Conservation (phyloP, 164 flowering plant genomes). For the Magnolia officinalis region DNA sequence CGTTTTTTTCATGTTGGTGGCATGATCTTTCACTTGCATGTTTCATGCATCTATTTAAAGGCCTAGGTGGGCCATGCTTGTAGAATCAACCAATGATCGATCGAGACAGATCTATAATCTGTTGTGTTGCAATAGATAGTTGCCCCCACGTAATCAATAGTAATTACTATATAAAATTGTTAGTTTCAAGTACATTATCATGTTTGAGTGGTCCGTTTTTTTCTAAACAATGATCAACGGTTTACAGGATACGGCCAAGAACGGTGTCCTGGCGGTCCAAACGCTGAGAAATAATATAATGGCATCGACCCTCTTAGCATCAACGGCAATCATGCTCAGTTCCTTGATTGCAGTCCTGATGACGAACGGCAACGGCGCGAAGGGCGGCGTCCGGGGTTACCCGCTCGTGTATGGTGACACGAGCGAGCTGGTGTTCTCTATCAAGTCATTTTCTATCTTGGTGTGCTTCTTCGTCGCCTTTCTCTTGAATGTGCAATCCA, state of each 20-base stretch:
- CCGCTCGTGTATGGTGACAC: slow-evolving; percentile 38
- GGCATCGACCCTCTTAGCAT: slow-evolving; percentile 85
- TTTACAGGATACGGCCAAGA: slow-evolving; percentile 54
- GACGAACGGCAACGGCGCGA: slow-evolving; percentile 22
- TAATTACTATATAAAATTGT: no score
- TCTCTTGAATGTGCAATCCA: slow-evolving; percentile 72
- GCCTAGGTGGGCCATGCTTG: no score
- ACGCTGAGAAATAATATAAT: slow-evolving; percentile 87
- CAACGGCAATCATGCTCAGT: slow-evolving; percentile 79
- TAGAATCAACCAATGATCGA: no score
- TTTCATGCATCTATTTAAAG: no score
- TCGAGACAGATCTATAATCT: no score
- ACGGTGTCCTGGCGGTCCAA: slow-evolving; percentile 80
- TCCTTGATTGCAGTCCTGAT: slow-evolving; percentile 71
- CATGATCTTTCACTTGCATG: no score
- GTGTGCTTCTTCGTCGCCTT: slow-evolving; percentile 72
- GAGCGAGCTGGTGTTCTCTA: slow-evolving; percentile 43
- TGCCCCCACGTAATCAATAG: no score
- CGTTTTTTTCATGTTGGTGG: background rate
- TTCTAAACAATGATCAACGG: background rate
- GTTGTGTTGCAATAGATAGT: no score
- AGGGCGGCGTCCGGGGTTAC: background rate
- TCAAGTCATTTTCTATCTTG: slow-evolving; percentile 68
- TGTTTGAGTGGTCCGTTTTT: background rate
- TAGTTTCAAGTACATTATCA: background rate